Evolutionary conservation across 2,329 filamentous ascomycete genomes (phyloP).

Genomic region (Penicillium glabrum): DNA sequence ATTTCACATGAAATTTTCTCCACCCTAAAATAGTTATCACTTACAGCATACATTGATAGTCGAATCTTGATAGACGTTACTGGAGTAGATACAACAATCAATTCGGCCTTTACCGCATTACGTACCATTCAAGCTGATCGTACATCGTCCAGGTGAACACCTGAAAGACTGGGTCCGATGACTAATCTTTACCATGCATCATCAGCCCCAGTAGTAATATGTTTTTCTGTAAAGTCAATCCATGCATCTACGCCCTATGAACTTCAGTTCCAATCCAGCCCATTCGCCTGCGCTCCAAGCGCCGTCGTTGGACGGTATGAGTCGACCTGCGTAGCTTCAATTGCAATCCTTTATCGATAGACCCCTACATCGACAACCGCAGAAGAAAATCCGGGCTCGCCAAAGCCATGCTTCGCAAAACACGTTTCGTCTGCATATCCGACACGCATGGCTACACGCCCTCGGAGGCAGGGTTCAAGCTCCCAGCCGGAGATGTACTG

Average conservation of each 20-base stretch:
- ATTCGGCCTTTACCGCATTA: neutral
- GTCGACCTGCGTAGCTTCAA: neutral
- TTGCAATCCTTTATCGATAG: neutral
- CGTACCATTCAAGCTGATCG: neutral
- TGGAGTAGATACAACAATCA: neutral
- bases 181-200: constrained; percentile 17
- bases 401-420: constrained; percentile 36
- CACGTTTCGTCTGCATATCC: constrained; percentile 59
- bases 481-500: constrained; percentile 58
- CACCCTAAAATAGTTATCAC: neutral
- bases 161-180: constrained; percentile 23
- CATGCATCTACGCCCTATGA: constrained; percentile 3
- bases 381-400: neutral
- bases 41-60: neutral
- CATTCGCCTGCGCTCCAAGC: constrained; percentile 6
- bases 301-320: neutral
- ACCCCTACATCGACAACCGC: neutral
- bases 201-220: neutral
- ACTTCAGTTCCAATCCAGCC: neutral
- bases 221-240: constrained; percentile 4
- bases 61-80: neutral
- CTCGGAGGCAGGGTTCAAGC: constrained; percentile 47
- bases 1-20: neutral
- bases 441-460: constrained; percentile 59
- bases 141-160: neutral